Percentiles rank a stretch among this genome's conserved stretches.
Evolutionary conservation across 225 moss, liverwort and hornwort species (phyloP).

Genomic region (Pleurozium schreberi): DNA sequence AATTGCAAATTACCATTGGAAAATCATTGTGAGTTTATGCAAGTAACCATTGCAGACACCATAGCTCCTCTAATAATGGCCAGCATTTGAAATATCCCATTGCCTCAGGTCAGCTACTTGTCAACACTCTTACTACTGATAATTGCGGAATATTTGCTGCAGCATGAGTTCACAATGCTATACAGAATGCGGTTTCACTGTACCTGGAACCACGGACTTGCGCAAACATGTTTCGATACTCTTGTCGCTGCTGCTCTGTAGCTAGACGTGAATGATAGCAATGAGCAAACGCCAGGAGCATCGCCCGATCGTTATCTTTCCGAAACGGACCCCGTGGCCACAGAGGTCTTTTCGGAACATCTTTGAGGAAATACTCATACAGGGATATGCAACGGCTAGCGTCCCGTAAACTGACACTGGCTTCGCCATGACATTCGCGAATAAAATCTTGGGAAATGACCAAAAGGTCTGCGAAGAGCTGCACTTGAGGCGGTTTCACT

Average conservation of each 20-base stretch:
- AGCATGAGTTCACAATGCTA: not conserved
- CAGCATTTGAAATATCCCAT: not conserved
- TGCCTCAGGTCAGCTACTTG: not conserved
- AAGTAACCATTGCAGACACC: not conserved
- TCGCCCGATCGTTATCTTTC: conserved; percentile 10
- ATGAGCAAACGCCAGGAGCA: conserved; percentile 40
- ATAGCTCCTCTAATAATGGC: too few species aligned
- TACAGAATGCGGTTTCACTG: not conserved
- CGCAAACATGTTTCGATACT: conserved; percentile 28
- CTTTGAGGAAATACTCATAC: conserved; percentile 18
- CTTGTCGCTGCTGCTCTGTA: conserved; percentile 15
- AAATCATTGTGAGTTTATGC: not conserved
- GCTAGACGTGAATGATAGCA: conserved; percentile 52
- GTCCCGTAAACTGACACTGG: conserved; percentile 49
- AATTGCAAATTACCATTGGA: not conserved
- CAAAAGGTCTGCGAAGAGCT: conserved; percentile 25
- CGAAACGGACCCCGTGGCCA: not conserved
- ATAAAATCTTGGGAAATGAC: conserved; percentile 38
- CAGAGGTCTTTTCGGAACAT: conserved; percentile 14
- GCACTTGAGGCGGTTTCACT: not conserved
- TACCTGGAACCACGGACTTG: conserved; percentile 8
- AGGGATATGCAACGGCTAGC: conserved; percentile 43
- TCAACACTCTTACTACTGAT: not conserved
- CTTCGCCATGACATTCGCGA: conserved; percentile 35
- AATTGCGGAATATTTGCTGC: not conserved